Evolutionary conservation across 2,329 filamentous ascomycete species (phyloP), one percentile per base, ranked within the genome.

Genomic region (Endoconidiophora polonica): DNA sequence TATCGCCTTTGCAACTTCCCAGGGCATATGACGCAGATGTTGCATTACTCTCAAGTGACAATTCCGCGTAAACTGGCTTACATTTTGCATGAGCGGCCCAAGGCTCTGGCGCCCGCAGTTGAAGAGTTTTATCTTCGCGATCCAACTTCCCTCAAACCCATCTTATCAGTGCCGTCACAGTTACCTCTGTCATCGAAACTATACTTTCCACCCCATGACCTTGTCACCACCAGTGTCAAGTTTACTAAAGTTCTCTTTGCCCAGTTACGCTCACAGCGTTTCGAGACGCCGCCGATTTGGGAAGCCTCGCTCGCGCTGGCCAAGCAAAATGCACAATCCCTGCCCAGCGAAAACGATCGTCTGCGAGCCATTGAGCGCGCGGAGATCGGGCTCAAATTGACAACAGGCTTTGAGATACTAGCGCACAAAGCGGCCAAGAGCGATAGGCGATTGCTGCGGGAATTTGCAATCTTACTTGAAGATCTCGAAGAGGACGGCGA

Each of bases 121-220:
- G 93, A 98, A 63, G 79, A 83, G 1, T 96, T 98, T 63, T 96
- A 96, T 62, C 73, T 94, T 12, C 79, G 91, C 54, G 88, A 96
- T 59, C 81, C 86, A 0, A 72, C 86, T 52, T 73, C 81, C 0
- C 65, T 95, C 41, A 81, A 81, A 50, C 76, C 79, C 1, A 67
- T 94, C 3, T 67, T 79, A 50, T 71, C 72, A 2, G 67, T 18
- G 16, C 2, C 42, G 14, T 22, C 29, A 22, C 14, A 26, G 3
- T n/a, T 2, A 7, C 38, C 45, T 2, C 12, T 73, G 33, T 63
- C 74, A 0, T 65, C 63, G 0, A 63, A 66, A 0, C 68, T 87
- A 2, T 60, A 64, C 2, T 94, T 98, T 58, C 73, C 79, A 2
- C 87, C 87, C 0, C 65, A 73, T 43, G 90, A 96, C 60, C 74